Evolutionary conservation across 2,329 filamentous ascomycete species (phyloP), one percentile per base, ranked within the genome.

Genomic region (Aspergillus hiratsukae): DNA sequence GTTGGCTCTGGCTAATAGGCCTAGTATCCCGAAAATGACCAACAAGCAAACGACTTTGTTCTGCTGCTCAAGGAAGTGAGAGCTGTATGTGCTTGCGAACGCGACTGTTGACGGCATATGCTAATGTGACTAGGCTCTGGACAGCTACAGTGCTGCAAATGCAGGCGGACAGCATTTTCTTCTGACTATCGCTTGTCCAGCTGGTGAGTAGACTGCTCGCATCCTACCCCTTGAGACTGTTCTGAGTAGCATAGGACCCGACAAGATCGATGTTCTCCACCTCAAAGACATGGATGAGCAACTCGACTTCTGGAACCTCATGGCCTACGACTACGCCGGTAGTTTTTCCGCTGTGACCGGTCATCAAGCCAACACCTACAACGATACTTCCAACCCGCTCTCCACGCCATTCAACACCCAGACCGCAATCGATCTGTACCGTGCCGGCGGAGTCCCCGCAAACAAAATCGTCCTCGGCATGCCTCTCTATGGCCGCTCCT

Each of bases 401-500:
- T 79, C 80, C 52, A 97, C 93, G 0, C 91, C 91, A 0, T 96
- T 92, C 76, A 90, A 83, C 74, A 90, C 88, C 2, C 78, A 83
- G 3, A 78, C 81, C 1, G 91, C 92, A 0, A 76, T 97, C 6
- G 76, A 85, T 11, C 81, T 85, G 64, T 97, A 97, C 76, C 77
- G 83, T 17, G 69, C 75, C 1, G 80, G 81, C 3, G 86, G 87
- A 6, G 85, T 97, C 0, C 68, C 81, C 0, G 70, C 85, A 0
- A 69, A 79, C 58, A 97, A 96, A 75, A 84, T 97, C 53, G 89
- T 96, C 3, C 73, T 97, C 14, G 92, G 93, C 2, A 93, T 97
- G 88, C 92, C 93, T 2, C 78, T 97, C 11, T 97, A 97, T 70
- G 93, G 93, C 1, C 88, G 91, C 37, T 85, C 90, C 0, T 97